phyloP scores from a whole-genome alignment of 2,329 filamentous ascomycete genomes.

The Epichloe gansuensis region DNA sequence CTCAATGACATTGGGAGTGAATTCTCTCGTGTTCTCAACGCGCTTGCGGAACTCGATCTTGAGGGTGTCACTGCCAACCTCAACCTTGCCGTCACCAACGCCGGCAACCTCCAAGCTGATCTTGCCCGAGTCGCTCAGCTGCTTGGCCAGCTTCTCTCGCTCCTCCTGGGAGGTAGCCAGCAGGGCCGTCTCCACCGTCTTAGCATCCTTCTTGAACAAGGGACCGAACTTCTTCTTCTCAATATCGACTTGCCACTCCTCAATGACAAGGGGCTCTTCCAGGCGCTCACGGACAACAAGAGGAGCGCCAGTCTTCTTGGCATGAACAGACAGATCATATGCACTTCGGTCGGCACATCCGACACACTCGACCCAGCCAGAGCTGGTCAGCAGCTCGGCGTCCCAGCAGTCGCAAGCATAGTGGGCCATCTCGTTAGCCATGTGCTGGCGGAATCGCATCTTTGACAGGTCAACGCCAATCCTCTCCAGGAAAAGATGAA shows the following conservation, averaged over 20 bases:
- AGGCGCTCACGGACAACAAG: conserved; percentile 75
- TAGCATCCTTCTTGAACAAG: conserved; percentile 88
- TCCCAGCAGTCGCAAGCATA: conserved; percentile 98
- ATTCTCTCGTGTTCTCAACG: conserved; percentile 76
- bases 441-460: conserved; percentile 93
- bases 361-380: conserved; percentile 97
- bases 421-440: conserved; percentile 69
- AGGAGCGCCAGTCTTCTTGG: conserved; percentile 80
- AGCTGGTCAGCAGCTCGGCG: conserved; percentile 79
- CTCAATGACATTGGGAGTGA: conserved; percentile 91
- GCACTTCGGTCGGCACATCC: conserved; percentile 93
- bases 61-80: conserved; percentile 68
- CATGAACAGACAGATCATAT: conserved; percentile 86
- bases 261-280: conserved; percentile 63
- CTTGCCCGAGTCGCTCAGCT: conserved; percentile 61
- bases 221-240: conserved; percentile 96
- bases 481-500: conserved; percentile 79
- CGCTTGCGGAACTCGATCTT: conserved; percentile 74
- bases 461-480: conserved; percentile 81
- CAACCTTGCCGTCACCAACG: conserved; percentile 58
- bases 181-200: conserved; percentile 70
- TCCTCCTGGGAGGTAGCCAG: conserved; percentile 66
- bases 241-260: conserved; percentile 80
- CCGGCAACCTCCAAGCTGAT: conserved; percentile 63
- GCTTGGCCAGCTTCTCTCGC: conserved; percentile 65